Evolutionary conservation across 208 protist species (phyloP), one percentile per base, ranked within the genome.

Genomic region (Wallacemonas sp.): DNA sequence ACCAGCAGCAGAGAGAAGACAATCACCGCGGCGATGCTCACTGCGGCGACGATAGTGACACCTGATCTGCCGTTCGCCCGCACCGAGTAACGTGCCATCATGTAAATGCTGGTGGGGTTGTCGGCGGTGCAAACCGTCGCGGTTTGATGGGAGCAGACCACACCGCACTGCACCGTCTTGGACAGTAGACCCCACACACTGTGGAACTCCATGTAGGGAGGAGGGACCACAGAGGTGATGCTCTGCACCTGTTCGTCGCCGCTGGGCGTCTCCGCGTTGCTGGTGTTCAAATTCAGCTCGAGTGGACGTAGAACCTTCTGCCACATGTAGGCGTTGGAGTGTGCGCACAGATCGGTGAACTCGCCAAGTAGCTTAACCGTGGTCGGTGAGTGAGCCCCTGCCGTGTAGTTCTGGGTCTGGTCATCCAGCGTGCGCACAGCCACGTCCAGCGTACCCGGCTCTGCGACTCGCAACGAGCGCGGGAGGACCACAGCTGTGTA

Each of bases 101-200:
- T 84, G 75, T 83, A 85, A 0, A 81, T 66, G 45, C 66, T 87
- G 2, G 76, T 87, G 2, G 89, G 85, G 62, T 90, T 88, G n/a
- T 67, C 48, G 8, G 24, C 0, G 17, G 36, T 50, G 58, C 89
- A 94, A 19, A 10, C 30, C 8, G 54, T 34, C 50, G 58, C 45
- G n/a, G 33, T 34, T 1, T 27, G 21, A 45, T 87, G 48, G 15
- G 42, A 62, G 72, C 89, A 94, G 29, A 87, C 33, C 46, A 84
- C 74, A 39, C 81, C 73, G 70, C 89, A 94, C 26, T 87, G 48
- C 8, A 54, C 42, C 12, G 78, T 58, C 42, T 33, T 70, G 10
- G 79, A 86, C 45, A 81, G 48, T 45, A 81, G 61, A 13, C 82
- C 71, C 78, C 79, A 85, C 1, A 73, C 5, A 4, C 73, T 67